Percentiles rank a stretch among this genome's conserved stretches.
phyloP scores from a whole-genome alignment of 371 early-diverging fungal genomes.

The Apophysomyces elegans region DNA sequence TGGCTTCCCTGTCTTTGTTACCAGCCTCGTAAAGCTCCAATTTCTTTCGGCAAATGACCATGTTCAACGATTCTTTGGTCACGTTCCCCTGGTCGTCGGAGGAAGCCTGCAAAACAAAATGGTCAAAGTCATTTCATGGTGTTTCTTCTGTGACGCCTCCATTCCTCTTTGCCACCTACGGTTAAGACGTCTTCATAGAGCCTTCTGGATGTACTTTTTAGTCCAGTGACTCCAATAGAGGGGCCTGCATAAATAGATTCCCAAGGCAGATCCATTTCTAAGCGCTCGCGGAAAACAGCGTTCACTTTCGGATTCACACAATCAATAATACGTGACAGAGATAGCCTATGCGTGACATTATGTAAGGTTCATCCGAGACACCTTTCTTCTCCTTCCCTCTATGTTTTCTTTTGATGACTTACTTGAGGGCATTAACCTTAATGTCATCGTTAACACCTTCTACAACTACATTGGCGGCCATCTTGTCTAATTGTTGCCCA shows the following conservation, averaged over 20 bases:
- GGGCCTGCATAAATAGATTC: too few species aligned
- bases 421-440: neutral
- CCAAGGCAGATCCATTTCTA: too few species aligned
- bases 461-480: neutral
- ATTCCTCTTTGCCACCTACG: too few species aligned
- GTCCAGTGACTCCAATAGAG: too few species aligned
- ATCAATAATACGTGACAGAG: too few species aligned
- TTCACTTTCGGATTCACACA: too few species aligned
- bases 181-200: too few species aligned
- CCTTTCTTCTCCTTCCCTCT: too few species aligned
- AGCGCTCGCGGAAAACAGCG: too few species aligned
- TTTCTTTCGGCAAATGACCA: neutral
- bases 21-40: neutral
- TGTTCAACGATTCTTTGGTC: neutral
- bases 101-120: neutral
- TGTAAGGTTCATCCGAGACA: too few species aligned
- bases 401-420: neutral
- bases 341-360: too few species aligned
- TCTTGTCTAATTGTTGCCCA: conserved; percentile 2
- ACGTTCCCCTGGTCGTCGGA: neutral
- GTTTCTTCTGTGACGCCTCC: neutral
- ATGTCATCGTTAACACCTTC: neutral
- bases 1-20: neutral
- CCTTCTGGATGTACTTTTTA: too few species aligned
- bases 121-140: neutral